These are phyloP conservation scores for Aspergillus taichungensis DNA, from an alignment of 495 filamentous ascomycete genomes.

Conservation along the genomic window DNA sequence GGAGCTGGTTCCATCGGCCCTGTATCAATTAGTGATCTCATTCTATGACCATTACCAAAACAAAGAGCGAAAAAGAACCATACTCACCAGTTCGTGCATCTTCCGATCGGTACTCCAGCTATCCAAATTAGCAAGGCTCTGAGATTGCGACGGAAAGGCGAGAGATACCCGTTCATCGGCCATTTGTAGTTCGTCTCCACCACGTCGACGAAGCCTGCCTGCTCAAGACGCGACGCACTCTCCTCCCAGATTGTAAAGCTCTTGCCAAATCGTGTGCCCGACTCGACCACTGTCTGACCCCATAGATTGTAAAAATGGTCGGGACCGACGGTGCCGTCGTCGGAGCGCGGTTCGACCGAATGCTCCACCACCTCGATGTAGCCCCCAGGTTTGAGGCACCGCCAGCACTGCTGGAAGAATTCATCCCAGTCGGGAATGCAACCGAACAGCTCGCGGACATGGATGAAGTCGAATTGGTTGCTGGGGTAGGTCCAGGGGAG, in stretches of 20 bases:
- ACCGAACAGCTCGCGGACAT: slow-evolving; percentile 50
- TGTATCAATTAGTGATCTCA: slow-evolving; percentile 1
- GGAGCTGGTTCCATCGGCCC: slow-evolving; percentile 51
- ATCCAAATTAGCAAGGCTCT: slow-evolving; percentile 20
- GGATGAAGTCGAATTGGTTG: slow-evolving; percentile 57
- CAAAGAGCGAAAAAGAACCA: too few relatives aligned
- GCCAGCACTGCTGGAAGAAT: slow-evolving; percentile 27
- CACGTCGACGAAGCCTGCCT: slow-evolving; percentile 51
- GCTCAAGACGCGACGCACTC: slow-evolving; percentile 23
- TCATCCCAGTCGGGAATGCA: slow-evolving; percentile 52
- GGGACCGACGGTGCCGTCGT: slow-evolving; percentile 39
- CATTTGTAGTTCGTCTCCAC: slow-evolving; percentile 50
- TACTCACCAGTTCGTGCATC: slow-evolving; percentile 49
- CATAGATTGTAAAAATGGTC: slow-evolving; percentile 47
- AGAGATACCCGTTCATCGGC: slow-evolving; percentile 33
- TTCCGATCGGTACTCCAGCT: slow-evolving; percentile 57
- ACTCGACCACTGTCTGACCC: slow-evolving; percentile 42
- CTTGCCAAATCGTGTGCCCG: slow-evolving; percentile 41
- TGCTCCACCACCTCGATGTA: slow-evolving; percentile 57
- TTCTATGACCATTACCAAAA: too few relatives aligned
- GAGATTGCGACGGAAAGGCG: background rate
- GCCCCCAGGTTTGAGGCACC: slow-evolving; percentile 52
- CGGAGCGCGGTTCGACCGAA: slow-evolving; percentile 36
- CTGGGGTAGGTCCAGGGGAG: slow-evolving; percentile 46
- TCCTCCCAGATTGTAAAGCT: slow-evolving; percentile 39